phyloP scores from a whole-genome alignment of 805 yeast genomes.

The Candida vartiovaarae region DNA sequence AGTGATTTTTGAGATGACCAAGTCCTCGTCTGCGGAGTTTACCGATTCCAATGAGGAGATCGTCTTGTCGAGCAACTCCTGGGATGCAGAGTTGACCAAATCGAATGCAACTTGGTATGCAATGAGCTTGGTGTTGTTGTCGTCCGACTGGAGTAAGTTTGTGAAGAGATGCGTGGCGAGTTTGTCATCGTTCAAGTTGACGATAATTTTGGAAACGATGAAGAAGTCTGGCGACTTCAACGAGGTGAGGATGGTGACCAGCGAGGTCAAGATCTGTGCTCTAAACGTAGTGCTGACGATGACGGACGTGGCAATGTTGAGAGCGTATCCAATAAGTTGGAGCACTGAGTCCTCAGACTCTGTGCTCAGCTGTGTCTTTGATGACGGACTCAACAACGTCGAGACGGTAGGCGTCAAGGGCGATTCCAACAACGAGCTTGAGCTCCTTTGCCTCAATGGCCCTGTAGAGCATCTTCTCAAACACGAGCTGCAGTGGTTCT shows the following conservation, averaged over 20 bases:
- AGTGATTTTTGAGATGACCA: constrained; percentile 38
- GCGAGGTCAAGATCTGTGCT: constrained; percentile 49
- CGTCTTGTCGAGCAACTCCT: constrained; percentile 66
- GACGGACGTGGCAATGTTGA: constrained; percentile 65
- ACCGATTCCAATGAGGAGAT: constrained; percentile 32
- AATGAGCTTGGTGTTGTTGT: constrained; percentile 42
- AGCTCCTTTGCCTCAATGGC: constrained; percentile 68
- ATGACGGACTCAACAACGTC: constrained; percentile 68
- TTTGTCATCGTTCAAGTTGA: constrained; percentile 72
- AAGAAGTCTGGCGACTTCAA: constrained; percentile 71
- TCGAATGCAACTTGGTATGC: constrained; percentile 96
- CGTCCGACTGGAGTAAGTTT: constrained; percentile 38
- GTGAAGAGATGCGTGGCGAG: constrained; percentile 67
- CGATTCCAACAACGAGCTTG: constrained; percentile 81
- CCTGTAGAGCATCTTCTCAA: constrained; percentile 80
- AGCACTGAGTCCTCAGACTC: constrained; percentile 48
- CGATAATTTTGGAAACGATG: constrained; percentile 76
- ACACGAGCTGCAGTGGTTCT: constrained; percentile 56
- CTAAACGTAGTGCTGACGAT: constrained; percentile 62
- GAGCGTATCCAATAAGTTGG: constrained; percentile 60
- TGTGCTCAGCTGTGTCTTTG: constrained; percentile 26
- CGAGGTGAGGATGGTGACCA: constrained; percentile 53
- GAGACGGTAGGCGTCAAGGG: constrained; percentile 80
- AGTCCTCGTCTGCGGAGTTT: constrained; percentile 22
- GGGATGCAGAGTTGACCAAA: constrained; percentile 84